A percentile compares a stretch with the other conserved stretches of the same genome.
Conservation (phyloP, 2,329 filamentous ascomycete species). For the Diaporthe caulivora region DNA sequence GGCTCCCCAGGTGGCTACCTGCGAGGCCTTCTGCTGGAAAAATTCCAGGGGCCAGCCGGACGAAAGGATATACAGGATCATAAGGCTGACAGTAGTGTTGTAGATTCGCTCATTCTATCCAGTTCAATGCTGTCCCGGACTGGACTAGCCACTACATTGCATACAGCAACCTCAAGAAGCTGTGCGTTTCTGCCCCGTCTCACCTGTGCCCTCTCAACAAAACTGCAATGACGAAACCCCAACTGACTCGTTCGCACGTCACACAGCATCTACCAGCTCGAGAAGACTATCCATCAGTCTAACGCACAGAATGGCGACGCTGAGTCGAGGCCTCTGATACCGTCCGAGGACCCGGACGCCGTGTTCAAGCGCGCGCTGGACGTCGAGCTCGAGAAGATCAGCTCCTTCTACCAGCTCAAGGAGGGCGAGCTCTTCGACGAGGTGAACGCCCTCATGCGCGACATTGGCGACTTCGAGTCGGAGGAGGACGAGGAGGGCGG, state of each 20-base stretch:
- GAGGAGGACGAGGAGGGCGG: slow-evolving; percentile 60
- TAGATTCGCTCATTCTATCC: slow-evolving; percentile 93
- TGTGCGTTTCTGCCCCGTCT: slow-evolving; percentile 70
- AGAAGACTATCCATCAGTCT: slow-evolving; percentile 82
- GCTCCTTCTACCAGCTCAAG: slow-evolving; percentile 89
- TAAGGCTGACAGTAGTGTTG: neutral
- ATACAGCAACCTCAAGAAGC: slow-evolving; percentile 98
- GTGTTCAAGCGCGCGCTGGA: slow-evolving; percentile 87
- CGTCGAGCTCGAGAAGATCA: slow-evolving; percentile 93
- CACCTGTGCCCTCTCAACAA: slow-evolving; percentile 15
- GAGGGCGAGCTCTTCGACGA: slow-evolving; percentile 89
- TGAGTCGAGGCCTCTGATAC: slow-evolving; percentile 87
- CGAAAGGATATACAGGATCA: neutral
- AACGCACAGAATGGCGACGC: slow-evolving; percentile 68
- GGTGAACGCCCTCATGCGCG: slow-evolving; percentile 79
- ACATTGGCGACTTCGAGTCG: slow-evolving; percentile 77
- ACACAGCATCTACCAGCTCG: slow-evolving; percentile 89
- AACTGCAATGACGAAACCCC: slow-evolving; percentile 8
- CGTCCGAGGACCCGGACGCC: slow-evolving; percentile 79
- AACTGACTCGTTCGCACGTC: slow-evolving; percentile 14
- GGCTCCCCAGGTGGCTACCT: neutral
- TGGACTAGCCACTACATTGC: slow-evolving; percentile 99
- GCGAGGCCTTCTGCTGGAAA: neutral
- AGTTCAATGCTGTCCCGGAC: slow-evolving; percentile 99
- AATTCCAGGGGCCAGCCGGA: neutral